A percentile compares a stretch with the other conserved stretches of the same genome.
phyloP scores from a whole-genome alignment of 2,329 filamentous ascomycete genomes.

The Paracoccidioides lutzii region DNA sequence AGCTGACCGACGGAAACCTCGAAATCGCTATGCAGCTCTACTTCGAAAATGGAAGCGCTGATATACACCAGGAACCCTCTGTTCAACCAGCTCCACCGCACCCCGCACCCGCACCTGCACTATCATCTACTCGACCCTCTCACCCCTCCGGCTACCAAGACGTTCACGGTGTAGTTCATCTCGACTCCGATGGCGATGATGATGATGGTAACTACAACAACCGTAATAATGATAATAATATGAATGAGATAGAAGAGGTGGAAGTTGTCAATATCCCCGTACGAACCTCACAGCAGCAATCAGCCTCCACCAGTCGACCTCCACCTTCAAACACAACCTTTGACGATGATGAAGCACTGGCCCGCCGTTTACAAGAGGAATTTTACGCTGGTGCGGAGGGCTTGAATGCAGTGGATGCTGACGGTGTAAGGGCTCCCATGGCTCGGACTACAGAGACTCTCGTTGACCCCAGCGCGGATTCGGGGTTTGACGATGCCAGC shows the following conservation, averaged over 20 bases:
- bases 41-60: slow-evolving; percentile 68
- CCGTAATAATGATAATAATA: slow-evolving; percentile 19
- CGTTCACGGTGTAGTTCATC: slow-evolving; percentile 51
- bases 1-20: slow-evolving; percentile 70
- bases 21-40: slow-evolving; percentile 80
- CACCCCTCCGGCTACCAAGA: slow-evolving; percentile 37
- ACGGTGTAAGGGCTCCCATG: slow-evolving; percentile 76
- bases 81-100: slow-evolving; percentile 17
- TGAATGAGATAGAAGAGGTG: slow-evolving; percentile 10
- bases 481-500: slow-evolving; percentile 39
- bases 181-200: slow-evolving; percentile 64
- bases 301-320: slow-evolving; percentile 17
- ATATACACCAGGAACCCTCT: slow-evolving; percentile 38
- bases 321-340: slow-evolving; percentile 40
- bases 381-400: slow-evolving; percentile 53
- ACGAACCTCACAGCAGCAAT: slow-evolving; percentile 13
- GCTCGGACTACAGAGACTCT: slow-evolving; percentile 83
- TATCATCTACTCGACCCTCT: slow-evolving; percentile 27
- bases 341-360: slow-evolving; percentile 90
- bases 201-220: slow-evolving; percentile 17
- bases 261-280: slow-evolving; percentile 19
- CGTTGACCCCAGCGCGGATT: slow-evolving; percentile 54
- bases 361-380: slow-evolving; percentile 80
- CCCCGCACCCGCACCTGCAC: slow-evolving; percentile 14
- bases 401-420: slow-evolving; percentile 33